phyloP scores from a whole-genome alignment of 2,329 filamentous ascomycete species.

The Penicillium sp. region DNA sequence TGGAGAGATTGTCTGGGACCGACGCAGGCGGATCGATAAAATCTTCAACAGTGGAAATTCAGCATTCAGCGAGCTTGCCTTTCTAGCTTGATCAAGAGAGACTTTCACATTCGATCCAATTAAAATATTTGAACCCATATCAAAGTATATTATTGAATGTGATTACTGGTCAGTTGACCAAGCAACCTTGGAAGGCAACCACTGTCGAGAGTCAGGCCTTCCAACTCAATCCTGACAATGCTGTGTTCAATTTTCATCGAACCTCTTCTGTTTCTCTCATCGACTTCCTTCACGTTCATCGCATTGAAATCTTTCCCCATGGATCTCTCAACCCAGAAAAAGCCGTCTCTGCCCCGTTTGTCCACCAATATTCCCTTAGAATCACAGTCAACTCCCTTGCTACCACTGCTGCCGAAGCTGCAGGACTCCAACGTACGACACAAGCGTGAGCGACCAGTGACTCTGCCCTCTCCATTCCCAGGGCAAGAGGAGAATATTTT shows the following conservation, averaged over 20 bases:
- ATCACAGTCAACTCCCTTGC: neutral
- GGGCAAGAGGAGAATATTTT: conserved; percentile 21
- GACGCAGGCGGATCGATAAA: conserved; percentile 47
- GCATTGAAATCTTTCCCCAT: neutral
- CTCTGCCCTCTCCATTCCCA: conserved; percentile 25
- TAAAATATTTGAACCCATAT: no score
- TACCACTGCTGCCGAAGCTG: neutral
- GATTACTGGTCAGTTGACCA: no score
- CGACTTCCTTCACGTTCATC: neutral
- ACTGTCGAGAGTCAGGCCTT: no score
- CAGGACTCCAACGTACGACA: conserved; percentile 16
- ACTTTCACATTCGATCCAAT: no score
- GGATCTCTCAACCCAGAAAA: conserved; percentile 11
- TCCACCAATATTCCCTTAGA: conserved; percentile 12
- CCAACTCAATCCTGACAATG: no score
- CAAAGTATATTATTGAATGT: no score
- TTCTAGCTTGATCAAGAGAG: conserved; percentile 19
- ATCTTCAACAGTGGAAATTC: conserved; percentile 49
- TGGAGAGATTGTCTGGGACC: conserved; percentile 52
- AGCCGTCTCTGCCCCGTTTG: conserved; percentile 20
- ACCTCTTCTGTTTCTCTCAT: neutral
- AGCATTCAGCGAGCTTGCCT: conserved; percentile 30
- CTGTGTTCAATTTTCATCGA: neutral
- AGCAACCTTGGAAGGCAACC: no score
- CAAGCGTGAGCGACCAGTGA: conserved; percentile 17